Conservation (phyloP, 139 green algal genomes). For the Asterochloris erici region DNA sequence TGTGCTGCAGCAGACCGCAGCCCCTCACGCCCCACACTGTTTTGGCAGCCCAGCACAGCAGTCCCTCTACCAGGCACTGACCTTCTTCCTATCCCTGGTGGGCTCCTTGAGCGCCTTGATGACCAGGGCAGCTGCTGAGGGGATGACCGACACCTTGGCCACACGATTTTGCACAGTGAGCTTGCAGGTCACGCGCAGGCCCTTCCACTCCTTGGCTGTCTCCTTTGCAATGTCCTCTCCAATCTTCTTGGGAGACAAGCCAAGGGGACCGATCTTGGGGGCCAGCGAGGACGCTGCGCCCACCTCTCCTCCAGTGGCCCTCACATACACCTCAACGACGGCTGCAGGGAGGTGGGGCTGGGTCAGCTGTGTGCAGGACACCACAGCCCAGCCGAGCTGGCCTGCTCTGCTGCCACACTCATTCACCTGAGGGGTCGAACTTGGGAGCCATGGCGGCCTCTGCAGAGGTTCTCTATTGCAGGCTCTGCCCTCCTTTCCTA, state of each 20-base stretch:
- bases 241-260: conserved; percentile 99
- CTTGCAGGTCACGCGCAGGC: conserved; percentile 97
- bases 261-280: conserved; percentile 99
- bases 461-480: too few species aligned
- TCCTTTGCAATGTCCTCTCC: conserved; percentile 99
- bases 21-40: background rate
- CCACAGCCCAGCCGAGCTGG: background rate
- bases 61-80: conserved; percentile 20
- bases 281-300: conserved; percentile 97
- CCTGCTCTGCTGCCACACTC: too few species aligned
- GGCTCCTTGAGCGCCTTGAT: conserved; percentile 99
- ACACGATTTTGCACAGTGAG: conserved; percentile 98
- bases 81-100: conserved; percentile 92
- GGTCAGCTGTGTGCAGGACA: too few species aligned
- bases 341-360: too few species aligned
- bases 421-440: conserved; percentile 79
- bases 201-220: conserved; percentile 99
- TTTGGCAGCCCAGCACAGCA: background rate
- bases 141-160: conserved; percentile 96
- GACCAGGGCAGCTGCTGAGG: conserved; percentile 91
- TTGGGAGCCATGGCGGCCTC: conserved; percentile 84
- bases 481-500: background rate
- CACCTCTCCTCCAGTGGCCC: conserved; percentile 96
- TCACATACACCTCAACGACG: conserved; percentile 91
- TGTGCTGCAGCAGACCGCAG: background rate